These are phyloP conservation scores for Fusarium veterinarium DNA, from an alignment of 2,329 filamentous ascomycete species.

Conservation along the genomic window DNA sequence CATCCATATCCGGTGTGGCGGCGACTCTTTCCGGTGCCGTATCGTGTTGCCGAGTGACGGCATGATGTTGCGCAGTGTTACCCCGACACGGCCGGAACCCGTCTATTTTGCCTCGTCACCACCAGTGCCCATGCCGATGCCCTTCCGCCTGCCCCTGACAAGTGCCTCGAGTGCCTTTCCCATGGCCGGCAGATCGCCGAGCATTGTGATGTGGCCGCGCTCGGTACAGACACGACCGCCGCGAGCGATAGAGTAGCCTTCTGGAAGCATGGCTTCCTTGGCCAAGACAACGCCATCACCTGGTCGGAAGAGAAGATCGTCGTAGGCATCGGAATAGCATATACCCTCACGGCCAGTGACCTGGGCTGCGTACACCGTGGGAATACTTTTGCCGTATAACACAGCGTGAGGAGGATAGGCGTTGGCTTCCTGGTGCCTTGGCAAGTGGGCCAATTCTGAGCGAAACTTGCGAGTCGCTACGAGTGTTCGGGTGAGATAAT, in stretches of 20 bases:
- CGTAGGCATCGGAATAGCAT: slow-evolving; percentile 80
- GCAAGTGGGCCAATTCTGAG: slow-evolving; percentile 72
- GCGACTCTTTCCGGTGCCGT: slow-evolving; percentile 11
- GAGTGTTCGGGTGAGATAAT: slow-evolving; percentile 82
- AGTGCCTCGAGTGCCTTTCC: slow-evolving; percentile 79
- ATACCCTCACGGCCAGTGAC: slow-evolving; percentile 81
- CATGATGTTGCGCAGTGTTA: slow-evolving; percentile 27
- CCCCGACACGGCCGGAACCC: slow-evolving; percentile 18
- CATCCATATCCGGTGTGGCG: neutral
- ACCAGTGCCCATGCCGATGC: slow-evolving; percentile 72
- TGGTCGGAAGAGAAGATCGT: slow-evolving; percentile 85
- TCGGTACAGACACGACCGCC: slow-evolving; percentile 83
- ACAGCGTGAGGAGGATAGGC: slow-evolving; percentile 83
- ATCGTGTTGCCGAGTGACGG: slow-evolving; percentile 11
- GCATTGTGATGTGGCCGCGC: slow-evolving; percentile 85
- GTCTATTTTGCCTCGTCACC: slow-evolving; percentile 11
- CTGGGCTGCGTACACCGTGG: slow-evolving; percentile 84
- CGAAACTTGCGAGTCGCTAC: slow-evolving; percentile 80
- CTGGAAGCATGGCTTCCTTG: slow-evolving; percentile 84
- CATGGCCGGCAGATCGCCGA: slow-evolving; percentile 86
- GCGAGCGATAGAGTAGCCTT: slow-evolving; percentile 79
- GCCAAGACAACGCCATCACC: slow-evolving; percentile 92
- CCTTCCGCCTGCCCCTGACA: slow-evolving; percentile 72
- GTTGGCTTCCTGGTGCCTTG: slow-evolving; percentile 72
- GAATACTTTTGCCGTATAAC: slow-evolving; percentile 87